Conservation (phyloP, 768 basidiomycete species). For the Boletus fagicola region DNA sequence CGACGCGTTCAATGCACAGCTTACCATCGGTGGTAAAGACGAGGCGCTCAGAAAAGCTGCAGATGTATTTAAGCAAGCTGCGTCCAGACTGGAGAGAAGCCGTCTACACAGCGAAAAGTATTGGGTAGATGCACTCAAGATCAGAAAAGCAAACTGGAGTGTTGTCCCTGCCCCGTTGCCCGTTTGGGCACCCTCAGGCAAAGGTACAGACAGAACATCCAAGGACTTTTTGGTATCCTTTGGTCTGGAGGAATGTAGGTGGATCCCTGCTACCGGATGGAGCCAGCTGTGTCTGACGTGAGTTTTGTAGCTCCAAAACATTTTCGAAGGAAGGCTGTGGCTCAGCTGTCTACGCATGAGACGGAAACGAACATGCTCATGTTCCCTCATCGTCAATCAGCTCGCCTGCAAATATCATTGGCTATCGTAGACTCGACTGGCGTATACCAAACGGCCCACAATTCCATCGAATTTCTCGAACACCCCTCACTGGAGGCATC, state of each 20-base stretch:
- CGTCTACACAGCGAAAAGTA: constrained; percentile 66
- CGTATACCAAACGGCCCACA: constrained; percentile 34
- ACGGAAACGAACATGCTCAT: constrained; percentile 44
- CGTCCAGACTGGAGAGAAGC: constrained; percentile 64
- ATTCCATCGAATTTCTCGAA: constrained; percentile 33
- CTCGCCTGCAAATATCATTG: constrained; percentile 62
- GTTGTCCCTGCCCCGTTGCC: constrained; percentile 78
- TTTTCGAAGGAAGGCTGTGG: constrained; percentile 71
- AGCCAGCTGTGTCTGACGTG: neutral
- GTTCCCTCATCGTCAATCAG: constrained; percentile 64
- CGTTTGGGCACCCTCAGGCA: constrained; percentile 63
- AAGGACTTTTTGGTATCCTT: constrained; percentile 81
- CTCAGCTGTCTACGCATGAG: constrained; percentile 55
- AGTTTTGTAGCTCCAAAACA: constrained; percentile 52
- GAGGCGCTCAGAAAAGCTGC: constrained; percentile 74
- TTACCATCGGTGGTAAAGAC: constrained; percentile 77
- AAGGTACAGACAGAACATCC: constrained; percentile 75
- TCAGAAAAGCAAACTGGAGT: constrained; percentile 76
- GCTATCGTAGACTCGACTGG: constrained; percentile 36
- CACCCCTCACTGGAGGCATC: constrained; percentile 46
- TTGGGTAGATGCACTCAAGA: constrained; percentile 79
- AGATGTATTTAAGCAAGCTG: constrained; percentile 65
- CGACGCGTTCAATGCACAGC: constrained; percentile 67
- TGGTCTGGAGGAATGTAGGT: constrained; percentile 79
- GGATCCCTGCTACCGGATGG: neutral